Conservation (phyloP, 106 monocot genomes). For the Posidonia australis region DNA sequence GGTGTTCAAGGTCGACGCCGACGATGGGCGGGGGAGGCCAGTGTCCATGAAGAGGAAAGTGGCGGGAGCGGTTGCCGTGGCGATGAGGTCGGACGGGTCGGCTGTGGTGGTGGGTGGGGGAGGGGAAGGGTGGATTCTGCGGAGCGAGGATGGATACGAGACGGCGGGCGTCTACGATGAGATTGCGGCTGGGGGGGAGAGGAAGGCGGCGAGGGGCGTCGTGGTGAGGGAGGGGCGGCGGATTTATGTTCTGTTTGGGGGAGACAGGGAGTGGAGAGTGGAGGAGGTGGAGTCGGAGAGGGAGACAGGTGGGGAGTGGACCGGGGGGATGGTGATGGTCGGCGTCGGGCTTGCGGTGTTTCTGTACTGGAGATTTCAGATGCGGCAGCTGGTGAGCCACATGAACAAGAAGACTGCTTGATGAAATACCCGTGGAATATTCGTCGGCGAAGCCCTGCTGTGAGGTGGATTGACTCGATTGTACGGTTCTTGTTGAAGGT, state of each 20-base stretch:
- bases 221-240: constrained; percentile 40
- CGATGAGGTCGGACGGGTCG: constrained; percentile 34
- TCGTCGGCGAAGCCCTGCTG: background rate
- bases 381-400: constrained; percentile 43
- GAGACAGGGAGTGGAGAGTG: constrained; percentile 16
- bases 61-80: constrained; percentile 1
- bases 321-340: constrained; percentile 43
- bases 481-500: no score
- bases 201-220: constrained; percentile 17
- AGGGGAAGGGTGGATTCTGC: constrained; percentile 17
- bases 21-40: constrained; percentile 30
- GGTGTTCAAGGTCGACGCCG: constrained; percentile 51
- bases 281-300: constrained; percentile 64
- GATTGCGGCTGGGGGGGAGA: constrained; percentile 19
- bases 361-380: constrained; percentile 86
- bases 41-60: constrained; percentile 14
- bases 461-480: background rate
- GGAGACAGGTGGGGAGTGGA: constrained; percentile 60
- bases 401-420: constrained; percentile 76
- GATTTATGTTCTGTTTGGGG: constrained; percentile 30
- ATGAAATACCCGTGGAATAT: background rate
- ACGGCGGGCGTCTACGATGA: constrained; percentile 36
- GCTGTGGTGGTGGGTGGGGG: constrained; percentile 26
- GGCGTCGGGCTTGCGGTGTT: constrained; percentile 66
- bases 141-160: constrained; percentile 39